A percentile compares a stretch with the other conserved stretches of the same genome.
Conservation (phyloP, 164 flowering plant species). For the Stephania cephalantha region DNA sequence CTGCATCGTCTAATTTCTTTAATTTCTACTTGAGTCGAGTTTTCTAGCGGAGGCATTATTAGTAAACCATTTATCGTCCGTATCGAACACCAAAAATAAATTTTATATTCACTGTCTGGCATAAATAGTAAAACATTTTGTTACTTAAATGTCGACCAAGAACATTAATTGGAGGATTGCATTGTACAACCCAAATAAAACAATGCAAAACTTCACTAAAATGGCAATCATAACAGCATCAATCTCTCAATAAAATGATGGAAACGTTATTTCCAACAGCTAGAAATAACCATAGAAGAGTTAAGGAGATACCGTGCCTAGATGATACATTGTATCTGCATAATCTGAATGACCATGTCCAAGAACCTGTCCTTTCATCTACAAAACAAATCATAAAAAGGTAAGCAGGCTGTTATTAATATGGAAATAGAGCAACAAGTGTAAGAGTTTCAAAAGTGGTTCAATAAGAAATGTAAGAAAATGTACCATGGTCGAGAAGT, state of each 20-base stretch:
- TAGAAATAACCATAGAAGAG: background rate
- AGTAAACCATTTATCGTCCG: too few species aligned
- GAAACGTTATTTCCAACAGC: background rate
- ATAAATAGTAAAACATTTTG: too few species aligned
- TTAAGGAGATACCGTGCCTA: conserved; percentile 51
- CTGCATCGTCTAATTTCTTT: too few species aligned
- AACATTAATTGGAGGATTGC: background rate
- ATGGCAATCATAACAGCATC: background rate
- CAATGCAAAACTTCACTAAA: background rate
- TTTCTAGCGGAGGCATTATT: too few species aligned
- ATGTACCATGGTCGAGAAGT: background rate
- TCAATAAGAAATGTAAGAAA: background rate
- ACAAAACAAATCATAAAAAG: conserved; percentile 11
- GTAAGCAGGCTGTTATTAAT: too few species aligned
- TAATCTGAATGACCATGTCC: conserved; percentile 67
- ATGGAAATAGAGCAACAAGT: background rate
- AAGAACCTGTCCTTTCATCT: conserved; percentile 80
- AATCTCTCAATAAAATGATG: background rate
- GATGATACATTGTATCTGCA: conserved; percentile 95
- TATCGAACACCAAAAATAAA: too few species aligned
- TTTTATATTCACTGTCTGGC: background rate
- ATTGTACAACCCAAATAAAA: background rate
- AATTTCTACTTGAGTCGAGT: too few species aligned
- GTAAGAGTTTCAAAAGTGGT: background rate
- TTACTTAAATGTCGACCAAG: background rate